Base-by-base conservation (phyloP, 1,139 yeast species). In the Taphrina sp. region DNA sequence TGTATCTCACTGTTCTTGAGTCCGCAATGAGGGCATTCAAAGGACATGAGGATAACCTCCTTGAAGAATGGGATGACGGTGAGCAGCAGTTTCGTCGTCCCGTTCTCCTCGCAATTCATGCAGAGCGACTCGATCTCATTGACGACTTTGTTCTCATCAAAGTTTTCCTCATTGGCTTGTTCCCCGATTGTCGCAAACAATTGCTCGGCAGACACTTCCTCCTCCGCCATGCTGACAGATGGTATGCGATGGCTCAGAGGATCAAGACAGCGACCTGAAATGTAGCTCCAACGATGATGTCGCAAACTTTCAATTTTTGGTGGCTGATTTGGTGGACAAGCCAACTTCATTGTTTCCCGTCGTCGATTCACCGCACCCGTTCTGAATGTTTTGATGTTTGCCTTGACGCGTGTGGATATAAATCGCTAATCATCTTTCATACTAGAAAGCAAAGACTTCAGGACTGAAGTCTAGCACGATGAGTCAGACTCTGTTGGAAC, bases 11-110 rank as follows among this genome's bases (percentile, higher is more conserved):
- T 80, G 74, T 89, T 92, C 69, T 84, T 85, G 67, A 88, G 80
- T 1, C 88, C 86, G 74, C 99, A 94, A 70, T 90, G 96, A 38
- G 95, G 92, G 72, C 99, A 94, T 63, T 82, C 86, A 70, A 94
- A 94, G 1, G 97, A 90, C 95, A 92, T 92, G 61, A 94, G 70
- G 58, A 94, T 87, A 59, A 94, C 81, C 70, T 94, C 97, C 64
- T 92, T 76, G 73, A 94, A 94, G 66, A 75, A 89, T 10, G 99
- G 99, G 64, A 94, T 94, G 60, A 82, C 76, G 14, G 99, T 92
- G 66, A 94, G 75, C 54, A 94, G 75, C 69, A 94, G 69, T 64
- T 95, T 75, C 14, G 98, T 92, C 51, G 76, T 75, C 60, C 99
- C 99, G 12, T 81, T 77, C 64, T 90, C 74, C 63, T 83, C 88